These are phyloP conservation scores for Chytriomyces hyalinus DNA, from an alignment of 192 early-diverging fungal genomes.

Conservation along the genomic window DNA sequence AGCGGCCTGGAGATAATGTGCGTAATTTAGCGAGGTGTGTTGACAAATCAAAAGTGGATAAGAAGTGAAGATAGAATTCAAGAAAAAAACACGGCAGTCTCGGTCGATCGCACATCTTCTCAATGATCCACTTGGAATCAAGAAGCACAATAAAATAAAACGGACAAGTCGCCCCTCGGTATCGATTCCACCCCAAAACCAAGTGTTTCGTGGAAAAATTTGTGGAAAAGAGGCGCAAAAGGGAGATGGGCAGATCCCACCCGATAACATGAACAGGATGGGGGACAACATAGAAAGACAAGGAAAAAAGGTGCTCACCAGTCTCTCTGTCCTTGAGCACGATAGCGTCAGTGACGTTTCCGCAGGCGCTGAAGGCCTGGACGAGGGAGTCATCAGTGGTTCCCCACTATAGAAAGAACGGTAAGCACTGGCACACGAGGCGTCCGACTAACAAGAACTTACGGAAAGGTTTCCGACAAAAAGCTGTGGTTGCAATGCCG, in stretches of 20 bases:
- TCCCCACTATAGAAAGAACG: slow-evolving; percentile 59
- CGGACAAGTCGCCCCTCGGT: not conserved
- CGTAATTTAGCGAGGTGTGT: not conserved
- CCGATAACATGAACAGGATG: not conserved
- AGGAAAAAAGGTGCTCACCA: slow-evolving; percentile 52
- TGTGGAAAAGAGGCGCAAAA: not conserved
- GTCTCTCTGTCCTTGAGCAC: slow-evolving; percentile 77
- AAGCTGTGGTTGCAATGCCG: not conserved
- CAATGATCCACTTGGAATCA: not conserved
- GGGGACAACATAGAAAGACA: not conserved
- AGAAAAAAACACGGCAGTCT: not conserved
- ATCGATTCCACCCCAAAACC: slow-evolving; percentile 1
- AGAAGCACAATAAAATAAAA: not conserved
- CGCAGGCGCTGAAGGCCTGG: slow-evolving; percentile 65
- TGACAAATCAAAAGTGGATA: not conserved
- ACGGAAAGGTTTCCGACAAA: slow-evolving; percentile 39
- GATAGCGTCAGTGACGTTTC: slow-evolving; percentile 66
- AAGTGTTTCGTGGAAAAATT: not conserved
- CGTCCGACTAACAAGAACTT: not conserved
- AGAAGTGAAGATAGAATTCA: not conserved
- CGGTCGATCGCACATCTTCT: not conserved
- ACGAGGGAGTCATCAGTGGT: slow-evolving; percentile 67
- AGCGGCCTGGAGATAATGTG: slow-evolving; percentile 59
- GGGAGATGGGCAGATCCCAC: not conserved
- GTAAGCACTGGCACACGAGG: not conserved